Base-by-base conservation (phyloP, 2,329 filamentous ascomycete genomes). In the Aspergillus fumigatiaffinis region DNA sequence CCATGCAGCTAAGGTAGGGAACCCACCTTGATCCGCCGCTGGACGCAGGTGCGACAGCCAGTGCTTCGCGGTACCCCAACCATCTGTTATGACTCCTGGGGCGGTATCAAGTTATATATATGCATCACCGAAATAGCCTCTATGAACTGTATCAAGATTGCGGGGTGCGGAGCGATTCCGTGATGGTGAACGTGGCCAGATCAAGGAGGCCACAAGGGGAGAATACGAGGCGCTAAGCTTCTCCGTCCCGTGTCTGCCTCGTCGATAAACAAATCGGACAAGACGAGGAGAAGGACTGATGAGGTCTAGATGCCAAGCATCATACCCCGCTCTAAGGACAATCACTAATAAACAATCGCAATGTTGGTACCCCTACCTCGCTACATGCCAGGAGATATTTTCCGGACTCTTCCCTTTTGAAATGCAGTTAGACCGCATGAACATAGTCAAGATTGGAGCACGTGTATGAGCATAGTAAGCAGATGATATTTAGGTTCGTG, bases 11-110 rank as follows among this genome's bases (percentile, higher is more conserved):
- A 52, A 50, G 49, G 23, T 20, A 23, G 25, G 25, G 6, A 26
- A 47, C 55, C 23, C 56, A 67, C 65, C 60, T 66, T 67, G 54
- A 67, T 56, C 23, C 61, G 62, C 42, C 65, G 65, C 50, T 62
- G 52, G 17, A 67, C 47, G 58, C 65, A 67, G 10, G 63, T 57
- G 28, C 55, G 56, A 49, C 65, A 67, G 56, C 65, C 64, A n/a
- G 35, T 61, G 49, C 58, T 66, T 32, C 58, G 63, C 46, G 62
- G 65, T 14, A 66, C 62, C 28, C 59, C 63, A 48, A 66, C 63
- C 63, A 67, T 62, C 25, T 29, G 44, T 23, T 3, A 6, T 20
- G 32, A 38, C 32, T 38, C 32, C 32, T 17, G 32, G 32, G 32
- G 14, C 32, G 14, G 32, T 38, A 38, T 38, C 32, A 17, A 38